These are phyloP conservation scores for Taiozyma sp. DNA, from an alignment of 1,139 yeast genomes.

Conservation along the genomic window DNA sequence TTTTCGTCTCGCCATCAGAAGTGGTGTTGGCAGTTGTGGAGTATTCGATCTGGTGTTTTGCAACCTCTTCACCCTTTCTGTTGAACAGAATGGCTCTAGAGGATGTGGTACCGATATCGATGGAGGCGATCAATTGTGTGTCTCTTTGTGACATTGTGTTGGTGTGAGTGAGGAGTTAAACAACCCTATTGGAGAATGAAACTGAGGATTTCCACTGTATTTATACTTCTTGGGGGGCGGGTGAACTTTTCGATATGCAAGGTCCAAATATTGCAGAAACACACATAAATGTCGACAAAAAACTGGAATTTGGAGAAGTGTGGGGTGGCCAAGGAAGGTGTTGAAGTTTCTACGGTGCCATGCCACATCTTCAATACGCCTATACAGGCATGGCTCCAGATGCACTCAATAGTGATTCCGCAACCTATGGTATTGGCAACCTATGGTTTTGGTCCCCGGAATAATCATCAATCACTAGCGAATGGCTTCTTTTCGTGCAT, in stretches of 20 bases:
- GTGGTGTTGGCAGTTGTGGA: slow-evolving; percentile 61
- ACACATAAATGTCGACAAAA: not conserved
- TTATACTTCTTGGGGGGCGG: not conserved
- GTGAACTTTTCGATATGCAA: not conserved
- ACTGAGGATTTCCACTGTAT: not conserved
- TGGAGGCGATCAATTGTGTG: slow-evolving; percentile 51
- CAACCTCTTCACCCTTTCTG: slow-evolving; percentile 68
- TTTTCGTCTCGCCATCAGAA: slow-evolving; percentile 38
- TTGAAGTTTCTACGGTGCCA: not conserved
- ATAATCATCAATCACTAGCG: not conserved
- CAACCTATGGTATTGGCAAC: not conserved
- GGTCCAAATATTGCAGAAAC: not conserved
- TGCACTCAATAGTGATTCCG: not conserved
- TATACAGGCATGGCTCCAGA: not conserved
- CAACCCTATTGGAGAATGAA: not conserved
- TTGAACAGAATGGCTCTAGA: slow-evolving; percentile 86
- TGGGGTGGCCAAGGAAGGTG: not conserved
- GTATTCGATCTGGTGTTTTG: slow-evolving; percentile 87
- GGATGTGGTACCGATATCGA: slow-evolving; percentile 93
- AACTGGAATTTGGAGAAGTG: no score
- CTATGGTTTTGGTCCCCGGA: not conserved
- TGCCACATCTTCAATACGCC: no score
- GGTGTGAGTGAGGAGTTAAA: not conserved
- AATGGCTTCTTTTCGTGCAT: no score
- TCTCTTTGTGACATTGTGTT: slow-evolving; percentile 21